A percentile compares a stretch with the other conserved stretches of the same genome.
phyloP scores from a whole-genome alignment of 2,329 filamentous ascomycete species.

The Trichoderma atroviride region DNA sequence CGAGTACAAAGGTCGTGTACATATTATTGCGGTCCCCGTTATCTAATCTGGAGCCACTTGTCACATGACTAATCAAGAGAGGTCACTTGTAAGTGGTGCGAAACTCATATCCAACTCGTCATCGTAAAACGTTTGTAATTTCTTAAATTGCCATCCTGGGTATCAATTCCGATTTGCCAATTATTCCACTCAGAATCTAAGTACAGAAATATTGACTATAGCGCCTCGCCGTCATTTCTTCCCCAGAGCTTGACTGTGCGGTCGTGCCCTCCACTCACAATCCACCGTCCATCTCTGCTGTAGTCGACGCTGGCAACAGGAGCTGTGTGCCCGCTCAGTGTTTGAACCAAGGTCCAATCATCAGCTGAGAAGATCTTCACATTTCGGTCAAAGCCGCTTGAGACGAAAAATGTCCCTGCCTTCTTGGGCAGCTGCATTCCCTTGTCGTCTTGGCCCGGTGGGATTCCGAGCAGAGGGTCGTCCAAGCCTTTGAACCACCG shows the following conservation, averaged over 20 bases:
- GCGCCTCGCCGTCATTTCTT: conserved; percentile 69
- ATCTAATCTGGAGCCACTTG: conserved; percentile 32
- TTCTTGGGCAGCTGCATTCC: conserved; percentile 75
- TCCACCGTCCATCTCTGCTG: conserved; percentile 83
- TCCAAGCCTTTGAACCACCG: conserved; percentile 91
- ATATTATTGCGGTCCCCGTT: conserved; percentile 26
- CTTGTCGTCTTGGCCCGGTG: conserved; percentile 64
- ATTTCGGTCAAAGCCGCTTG: conserved; percentile 88
- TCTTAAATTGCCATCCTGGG: background rate
- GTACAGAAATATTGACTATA: conserved; percentile 38
- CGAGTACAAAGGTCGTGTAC: background rate
- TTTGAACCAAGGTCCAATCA: conserved; percentile 90
- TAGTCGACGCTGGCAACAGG: conserved; percentile 92
- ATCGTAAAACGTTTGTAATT: background rate
- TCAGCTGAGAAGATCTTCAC: conserved; percentile 96
- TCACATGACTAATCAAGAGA: conserved; percentile 29
- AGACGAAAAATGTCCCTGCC: conserved; percentile 88
- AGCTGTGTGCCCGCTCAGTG: conserved; percentile 84
- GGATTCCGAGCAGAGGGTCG: conserved; percentile 64
- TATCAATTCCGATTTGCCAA: conserved; percentile 17
- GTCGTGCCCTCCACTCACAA: conserved; percentile 92
- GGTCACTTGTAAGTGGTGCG: background rate
- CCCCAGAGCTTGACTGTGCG: conserved; percentile 96
- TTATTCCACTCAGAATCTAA: conserved; percentile 24
- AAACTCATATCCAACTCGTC: background rate